Evolutionary conservation across 306 rosid genomes (phyloP), one percentile per base, ranked within the genome.

Genomic region (Gleditsia sinensis): DNA sequence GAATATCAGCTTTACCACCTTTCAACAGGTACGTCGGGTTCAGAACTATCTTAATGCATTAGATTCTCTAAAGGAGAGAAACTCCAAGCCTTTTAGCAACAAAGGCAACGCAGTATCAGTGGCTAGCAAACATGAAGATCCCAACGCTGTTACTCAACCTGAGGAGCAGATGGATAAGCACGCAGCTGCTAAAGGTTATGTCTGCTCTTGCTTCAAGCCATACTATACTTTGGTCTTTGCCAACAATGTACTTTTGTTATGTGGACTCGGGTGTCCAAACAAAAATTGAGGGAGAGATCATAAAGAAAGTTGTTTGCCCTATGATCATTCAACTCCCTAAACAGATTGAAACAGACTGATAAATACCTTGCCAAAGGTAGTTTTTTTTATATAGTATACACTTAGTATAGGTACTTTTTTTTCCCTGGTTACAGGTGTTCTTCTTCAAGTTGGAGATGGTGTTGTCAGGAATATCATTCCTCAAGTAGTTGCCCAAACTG

Each of bases 1-100:
- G 24, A 75, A 68, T 70, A 34, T 16, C 4, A 49, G 25, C 75
- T 76, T 25, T 32, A 33, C 55, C 43, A 33, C 67, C 34, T 39
- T 11, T 72, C 24, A 57, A 77, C 91, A 90, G 97, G 96, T 92
- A 34, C 83, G 79, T 1, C 93, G 92, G 7, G 86, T 90, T 72
- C 97, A 88, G 88, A 74, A 80, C 55, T 75, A 76, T 0, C 93
- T 92, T 67, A 93, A 92, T 72, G 67, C 68, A 9, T 42, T 92
- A 60, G 93, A 92, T 56, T 43, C 80, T 37, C 81, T 89, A 20
- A 92, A 85, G 75, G 84, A 28, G 25, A 83, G 82, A 82, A 88
- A 86, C 84, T 69, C 86, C 59, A 83, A 82, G n/a, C 88, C 90
- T 3, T 27, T 16, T 61, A 58, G 76, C 78, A 81, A 62, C 75